Evolutionary conservation across 1,284 basidiomycete species (phyloP), one percentile per base, ranked within the genome.

Genomic region (Cutaneotrichosporon daszewskae): DNA sequence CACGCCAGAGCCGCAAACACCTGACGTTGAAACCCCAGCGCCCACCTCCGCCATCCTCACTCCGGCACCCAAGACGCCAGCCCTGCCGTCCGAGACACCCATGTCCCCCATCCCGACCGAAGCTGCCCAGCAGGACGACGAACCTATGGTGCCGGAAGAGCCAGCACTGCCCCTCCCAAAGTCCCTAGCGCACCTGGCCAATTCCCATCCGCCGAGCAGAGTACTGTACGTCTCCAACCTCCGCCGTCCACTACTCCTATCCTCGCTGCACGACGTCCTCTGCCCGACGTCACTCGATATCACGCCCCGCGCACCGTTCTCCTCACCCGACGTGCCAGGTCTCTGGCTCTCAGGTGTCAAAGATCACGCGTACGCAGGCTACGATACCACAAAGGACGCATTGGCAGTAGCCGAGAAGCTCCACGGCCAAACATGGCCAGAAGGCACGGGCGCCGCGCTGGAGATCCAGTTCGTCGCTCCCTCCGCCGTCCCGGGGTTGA

Each of bases 141-240:
- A n/a, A n/a, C n/a, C n/a, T n/a, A n/a, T n/a, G n/a, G n/a, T n/a
- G n/a, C n/a, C n/a, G n/a, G n/a, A n/a, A n/a, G n/a, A n/a, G n/a
- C n/a, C n/a, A n/a, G n/a, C n/a, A n/a, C n/a, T n/a, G n/a, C n/a
- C n/a, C n/a, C 54, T 66, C 3, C 64, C 66, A 3, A 14, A 55
- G 1, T 53, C 55, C 11, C 48, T 70, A 3, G 43, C 59, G 2
- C 66, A 69, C 35, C 54, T 65, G 18, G 37, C 47, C 9, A 57
- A 68, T 44, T 64, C 26, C 26, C 25, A 36, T 20, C 33, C 64
- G 1, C 67, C 69, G 1, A 68, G 62, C 3, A 50, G 46, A 5
- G 54, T 59, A 2, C 37, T 73, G 2, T 71, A 69, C 60, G 65
- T 73, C 38, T 53, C 59, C 17, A 68, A 69, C 45, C 60, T 73